These are phyloP conservation scores for Spergularia bocconei DNA, from an alignment of 148 eudicot species.

Conservation along the genomic window DNA sequence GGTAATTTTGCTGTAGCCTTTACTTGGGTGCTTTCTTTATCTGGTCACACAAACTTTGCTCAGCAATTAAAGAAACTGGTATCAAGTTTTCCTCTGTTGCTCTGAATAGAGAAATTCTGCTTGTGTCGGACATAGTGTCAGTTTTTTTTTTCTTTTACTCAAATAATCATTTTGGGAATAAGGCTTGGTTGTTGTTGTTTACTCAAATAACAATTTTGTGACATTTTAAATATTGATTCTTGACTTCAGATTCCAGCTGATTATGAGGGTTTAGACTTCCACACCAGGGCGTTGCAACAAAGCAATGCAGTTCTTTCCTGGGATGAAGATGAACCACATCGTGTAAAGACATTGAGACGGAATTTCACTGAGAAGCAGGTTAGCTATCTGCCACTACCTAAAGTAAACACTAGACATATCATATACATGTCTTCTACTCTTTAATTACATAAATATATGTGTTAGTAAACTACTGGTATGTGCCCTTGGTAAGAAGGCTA, in stretches of 20 bases:
- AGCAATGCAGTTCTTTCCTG: slow-evolving; percentile 71
- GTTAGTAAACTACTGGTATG: neutral
- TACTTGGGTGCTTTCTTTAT: no score
- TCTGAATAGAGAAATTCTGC: neutral
- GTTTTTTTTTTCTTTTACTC: no score
- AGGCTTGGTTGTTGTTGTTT: no score
- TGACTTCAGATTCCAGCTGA: slow-evolving; percentile 54
- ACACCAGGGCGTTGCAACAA: slow-evolving; percentile 79
- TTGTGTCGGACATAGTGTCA: neutral
- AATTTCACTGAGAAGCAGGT: slow-evolving; percentile 73
- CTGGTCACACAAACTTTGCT: neutral
- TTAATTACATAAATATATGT: no score
- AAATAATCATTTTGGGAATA: no score
- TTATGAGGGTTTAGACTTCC: slow-evolving; percentile 80
- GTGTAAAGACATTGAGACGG: slow-evolving; percentile 62
- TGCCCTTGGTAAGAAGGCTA: neutral
- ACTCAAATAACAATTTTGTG: neutral
- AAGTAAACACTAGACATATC: neutral
- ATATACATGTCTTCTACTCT: neutral
- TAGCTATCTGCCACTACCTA: neutral
- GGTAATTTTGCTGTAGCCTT: slow-evolving; percentile 39
- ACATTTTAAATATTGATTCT: neutral
- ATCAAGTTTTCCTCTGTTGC: no score
- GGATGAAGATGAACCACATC: slow-evolving; percentile 98
- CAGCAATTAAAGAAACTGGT: no score